Base-by-base conservation (phyloP, 768 basidiomycete genomes). In the Macrolepiota fuliginosa region DNA sequence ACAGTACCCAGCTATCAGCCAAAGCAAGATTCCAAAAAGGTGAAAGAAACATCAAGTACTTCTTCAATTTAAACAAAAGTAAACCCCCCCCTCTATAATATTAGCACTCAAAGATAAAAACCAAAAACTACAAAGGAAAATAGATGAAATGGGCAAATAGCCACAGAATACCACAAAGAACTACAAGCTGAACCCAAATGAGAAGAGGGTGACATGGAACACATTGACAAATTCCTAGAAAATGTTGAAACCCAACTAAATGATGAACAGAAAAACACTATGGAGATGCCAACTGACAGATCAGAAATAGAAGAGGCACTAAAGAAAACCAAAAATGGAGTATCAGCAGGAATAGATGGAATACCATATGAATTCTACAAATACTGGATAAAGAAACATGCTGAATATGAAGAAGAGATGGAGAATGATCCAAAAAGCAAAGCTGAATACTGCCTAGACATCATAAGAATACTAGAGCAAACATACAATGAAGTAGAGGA, bases 401-500 rank as follows among this genome's bases (percentile, higher is more conserved):
- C 47, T 35, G 17, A 35, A 32, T 39, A 46, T 25, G 46, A 36
- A 25, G 25, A 54, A 35, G 51, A 42, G 17, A 54, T 17, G 12
- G 66, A 49, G 24, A n/a, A 27, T 4, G 50, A 47, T 17, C 35
- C 27, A 22, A 40, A 53, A 32, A 25, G 47, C 12, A 10, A 65
- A 51, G 15, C 12, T 22, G 6, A 47, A 68, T 37, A 25, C 36
- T 19, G 13, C 5, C 70, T 24, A 13, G 55, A 70, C 24, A 56
- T 68, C 1, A 37, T 55, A 22, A 15, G 35, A 15, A 19, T 62
- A 1, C 56, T 72, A 1, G 63, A 32, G 1, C 1, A 1, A 7
- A 62, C 70, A 0, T 72, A 56, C 22, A 68, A 70, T 19, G 69
- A 79, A 46, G 77, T 79, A 0, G 54, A 72, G 54, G 1, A 17